Evolutionary conservation across 2,329 filamentous ascomycete genomes (phyloP).

Genomic region (Polytolypa hystricis): DNA sequence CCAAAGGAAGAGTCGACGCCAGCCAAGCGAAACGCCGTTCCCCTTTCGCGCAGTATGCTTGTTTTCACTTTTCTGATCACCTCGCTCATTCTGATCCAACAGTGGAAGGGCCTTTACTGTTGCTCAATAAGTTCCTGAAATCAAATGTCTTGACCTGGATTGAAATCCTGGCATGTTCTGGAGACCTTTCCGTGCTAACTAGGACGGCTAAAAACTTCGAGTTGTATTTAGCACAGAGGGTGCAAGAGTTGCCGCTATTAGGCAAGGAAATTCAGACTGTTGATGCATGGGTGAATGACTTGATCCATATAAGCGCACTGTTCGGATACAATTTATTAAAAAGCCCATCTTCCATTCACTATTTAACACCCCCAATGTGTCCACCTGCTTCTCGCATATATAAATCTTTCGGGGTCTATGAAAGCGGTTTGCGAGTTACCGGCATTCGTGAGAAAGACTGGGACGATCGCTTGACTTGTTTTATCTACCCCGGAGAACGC

Average conservation of each 20-base stretch:
- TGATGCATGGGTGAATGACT: conserved; percentile 22
- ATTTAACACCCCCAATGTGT: conserved; percentile 27
- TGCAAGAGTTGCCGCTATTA: conserved; percentile 15
- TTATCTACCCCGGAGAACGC: conserved; percentile 8
- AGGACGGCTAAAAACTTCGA: conserved; percentile 10
- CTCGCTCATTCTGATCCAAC: conserved; percentile 19
- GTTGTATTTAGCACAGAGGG: conserved; percentile 10
- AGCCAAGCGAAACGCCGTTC: conserved; percentile 7
- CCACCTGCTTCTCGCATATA: conserved; percentile 14
- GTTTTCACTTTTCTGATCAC: conserved; percentile 23
- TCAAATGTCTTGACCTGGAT: conserved; percentile 27
- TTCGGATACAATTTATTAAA: conserved; percentile 20
- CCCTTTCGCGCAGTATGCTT: conserved; percentile 20
- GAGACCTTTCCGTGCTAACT: conserved; percentile 7
- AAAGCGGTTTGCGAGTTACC: conserved; percentile 11
- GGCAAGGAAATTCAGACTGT: conserved; percentile 16
- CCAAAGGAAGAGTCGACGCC: conserved; percentile 10
- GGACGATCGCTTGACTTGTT: conserved; percentile 19
- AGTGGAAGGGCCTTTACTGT: no score
- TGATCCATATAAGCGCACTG: conserved; percentile 21
- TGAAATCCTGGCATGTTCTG: conserved; percentile 13
- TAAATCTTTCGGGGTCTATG: conserved; percentile 12
- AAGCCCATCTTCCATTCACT: conserved; percentile 25
- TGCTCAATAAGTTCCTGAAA: conserved; percentile 20
- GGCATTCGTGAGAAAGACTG: conserved; percentile 15